These are phyloP conservation scores for Kodamaea neixiangensis DNA, from an alignment of 805 yeast species.

Conservation along the genomic window DNA sequence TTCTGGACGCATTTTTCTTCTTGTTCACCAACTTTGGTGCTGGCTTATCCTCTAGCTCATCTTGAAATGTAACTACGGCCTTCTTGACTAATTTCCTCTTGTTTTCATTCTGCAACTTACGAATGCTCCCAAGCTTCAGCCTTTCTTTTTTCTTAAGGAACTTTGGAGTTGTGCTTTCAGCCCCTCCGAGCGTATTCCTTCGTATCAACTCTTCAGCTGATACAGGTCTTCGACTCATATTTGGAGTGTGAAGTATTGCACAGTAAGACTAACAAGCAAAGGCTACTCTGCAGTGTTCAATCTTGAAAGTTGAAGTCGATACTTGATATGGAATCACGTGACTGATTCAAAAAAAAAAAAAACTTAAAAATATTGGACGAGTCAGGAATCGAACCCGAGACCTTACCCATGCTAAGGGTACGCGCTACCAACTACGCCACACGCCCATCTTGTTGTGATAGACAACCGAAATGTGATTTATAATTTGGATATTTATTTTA, in stretches of 20 bases:
- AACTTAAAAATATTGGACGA: conserved; percentile 60
- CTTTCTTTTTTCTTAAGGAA: conserved; percentile 25
- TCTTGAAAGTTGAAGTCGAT: too few relatives aligned
- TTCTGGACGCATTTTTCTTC: conserved; percentile 17
- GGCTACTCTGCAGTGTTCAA: too few relatives aligned
- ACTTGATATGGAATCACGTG: too few relatives aligned
- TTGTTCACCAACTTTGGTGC: background rate
- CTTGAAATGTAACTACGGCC: background rate
- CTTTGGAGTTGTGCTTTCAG: conserved; percentile 18
- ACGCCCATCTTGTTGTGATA: conserved; percentile 47
- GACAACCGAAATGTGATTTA: background rate
- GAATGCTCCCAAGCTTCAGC: conserved; percentile 10
- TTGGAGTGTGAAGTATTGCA: too few relatives aligned
- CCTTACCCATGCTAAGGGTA: conserved; percentile 80
- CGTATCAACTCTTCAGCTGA: conserved; percentile 26
- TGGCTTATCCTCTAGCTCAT: conserved; percentile 2
- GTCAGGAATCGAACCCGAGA: conserved; percentile 79
- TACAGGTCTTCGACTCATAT: conserved; percentile 20
- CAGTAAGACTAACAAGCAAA: too few relatives aligned
- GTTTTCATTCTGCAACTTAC: background rate
- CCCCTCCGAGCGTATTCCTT: conserved; percentile 10
- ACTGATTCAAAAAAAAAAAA: conserved; percentile 1
- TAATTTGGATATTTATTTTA: too few relatives aligned
- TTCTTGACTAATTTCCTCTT: conserved; percentile 4
- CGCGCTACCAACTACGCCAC: conserved; percentile 87